These are phyloP conservation scores for Aspergillus sp. DNA, from an alignment of 2,329 filamentous ascomycete species.

Conservation along the genomic window DNA sequence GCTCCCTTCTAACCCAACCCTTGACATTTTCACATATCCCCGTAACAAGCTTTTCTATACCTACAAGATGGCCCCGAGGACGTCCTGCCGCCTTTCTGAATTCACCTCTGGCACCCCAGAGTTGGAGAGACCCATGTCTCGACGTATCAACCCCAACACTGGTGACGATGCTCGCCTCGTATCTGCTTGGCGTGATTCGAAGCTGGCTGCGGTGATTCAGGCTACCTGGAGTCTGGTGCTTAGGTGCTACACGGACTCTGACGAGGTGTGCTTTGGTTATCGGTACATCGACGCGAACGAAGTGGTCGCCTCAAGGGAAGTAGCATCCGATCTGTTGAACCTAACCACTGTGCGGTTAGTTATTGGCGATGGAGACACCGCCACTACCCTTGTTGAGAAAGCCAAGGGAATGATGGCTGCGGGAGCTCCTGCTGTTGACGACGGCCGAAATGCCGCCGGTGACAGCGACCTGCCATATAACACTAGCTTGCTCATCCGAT, in stretches of 20 bases:
- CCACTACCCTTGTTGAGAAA: slow-evolving; percentile 34
- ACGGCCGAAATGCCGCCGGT: slow-evolving; percentile 13
- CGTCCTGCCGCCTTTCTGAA: slow-evolving; percentile 40
- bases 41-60: slow-evolving; percentile 7
- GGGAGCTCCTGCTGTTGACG: slow-evolving; percentile 19
- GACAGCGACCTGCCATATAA: slow-evolving; percentile 37
- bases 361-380: slow-evolving; percentile 34
- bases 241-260: slow-evolving; percentile 49
- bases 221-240: slow-evolving; percentile 53
- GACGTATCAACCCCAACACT: slow-evolving; percentile 36
- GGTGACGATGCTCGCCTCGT: slow-evolving; percentile 35
- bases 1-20: neutral
- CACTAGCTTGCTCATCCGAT: slow-evolving; percentile 41
- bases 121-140: slow-evolving; percentile 40
- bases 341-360: slow-evolving; percentile 31
- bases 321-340: slow-evolving; percentile 20
- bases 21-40: neutral
- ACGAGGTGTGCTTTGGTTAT: slow-evolving; percentile 55
- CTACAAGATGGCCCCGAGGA: slow-evolving; percentile 31
- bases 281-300: slow-evolving; percentile 34
- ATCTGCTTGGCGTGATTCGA: slow-evolving; percentile 33
- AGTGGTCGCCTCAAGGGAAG: slow-evolving; percentile 7
- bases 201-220: slow-evolving; percentile 37
- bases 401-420: slow-evolving; percentile 21
- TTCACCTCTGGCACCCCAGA: slow-evolving; percentile 34